Conservation (phyloP, 2,329 filamentous ascomycete species). For the Hymenoscyphus occultus region DNA sequence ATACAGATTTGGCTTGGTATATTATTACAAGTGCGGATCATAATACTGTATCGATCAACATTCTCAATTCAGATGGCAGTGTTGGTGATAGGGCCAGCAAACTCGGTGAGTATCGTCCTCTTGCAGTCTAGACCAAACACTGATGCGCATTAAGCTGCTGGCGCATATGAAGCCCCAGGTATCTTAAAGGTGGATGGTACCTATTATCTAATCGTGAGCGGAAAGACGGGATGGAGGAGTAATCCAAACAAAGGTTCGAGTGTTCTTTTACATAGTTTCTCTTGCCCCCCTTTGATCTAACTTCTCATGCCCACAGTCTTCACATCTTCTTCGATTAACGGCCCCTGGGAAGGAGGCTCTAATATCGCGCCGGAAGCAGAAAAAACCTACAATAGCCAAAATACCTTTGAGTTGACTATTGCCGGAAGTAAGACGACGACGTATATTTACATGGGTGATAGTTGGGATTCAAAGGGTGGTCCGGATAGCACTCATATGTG, state of each 20-base stretch:
- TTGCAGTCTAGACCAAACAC: background rate
- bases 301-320: slow-evolving; percentile 24
- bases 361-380: slow-evolving; percentile 38
- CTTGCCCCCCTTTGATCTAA: background rate
- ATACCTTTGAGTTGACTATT: slow-evolving; percentile 39
- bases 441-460: slow-evolving; percentile 40
- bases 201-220: slow-evolving; percentile 40
- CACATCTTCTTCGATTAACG: slow-evolving; percentile 35
- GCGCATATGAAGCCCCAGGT: slow-evolving; percentile 40
- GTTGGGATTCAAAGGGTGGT: slow-evolving; percentile 39
- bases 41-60: slow-evolving; percentile 42
- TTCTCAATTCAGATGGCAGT: slow-evolving; percentile 38
- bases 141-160: slow-evolving; percentile 14
- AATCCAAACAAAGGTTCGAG: slow-evolving; percentile 38
- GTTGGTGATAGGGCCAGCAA: slow-evolving; percentile 36
- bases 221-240: slow-evolving; percentile 39
- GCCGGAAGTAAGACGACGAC: slow-evolving; percentile 36
- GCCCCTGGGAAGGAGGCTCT: slow-evolving; percentile 37
- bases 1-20: slow-evolving; percentile 38
- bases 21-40: slow-evolving; percentile 42
- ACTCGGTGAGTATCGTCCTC: slow-evolving; percentile 20
- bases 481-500: slow-evolving; percentile 41
- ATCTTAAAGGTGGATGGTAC: slow-evolving; percentile 37
- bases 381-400: slow-evolving; percentile 40
- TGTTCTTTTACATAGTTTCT: background rate